Conservation (phyloP, 306 rosid genomes). For the Glycine latifolia region DNA sequence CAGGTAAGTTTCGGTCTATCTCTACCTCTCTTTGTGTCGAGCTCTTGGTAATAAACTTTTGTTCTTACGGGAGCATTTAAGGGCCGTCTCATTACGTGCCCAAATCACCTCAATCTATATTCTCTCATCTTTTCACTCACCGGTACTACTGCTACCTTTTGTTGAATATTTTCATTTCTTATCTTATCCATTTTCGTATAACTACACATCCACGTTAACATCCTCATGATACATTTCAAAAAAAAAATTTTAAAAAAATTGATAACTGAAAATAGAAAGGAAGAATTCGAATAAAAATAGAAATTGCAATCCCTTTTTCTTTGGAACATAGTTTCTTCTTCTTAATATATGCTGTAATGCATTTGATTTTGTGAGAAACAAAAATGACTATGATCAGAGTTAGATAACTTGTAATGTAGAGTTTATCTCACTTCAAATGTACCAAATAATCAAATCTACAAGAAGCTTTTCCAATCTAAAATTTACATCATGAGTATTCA, state of each 20-base stretch:
- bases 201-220: too few relatives aligned
- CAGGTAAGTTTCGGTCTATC: too few relatives aligned
- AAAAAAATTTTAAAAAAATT: constrained; percentile 33
- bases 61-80: too few relatives aligned
- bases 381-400: constrained; percentile 17
- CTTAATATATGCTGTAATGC: constrained; percentile 7
- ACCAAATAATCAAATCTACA: constrained; percentile 8
- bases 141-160: too few relatives aligned
- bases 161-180: too few relatives aligned
- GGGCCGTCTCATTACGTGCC: too few relatives aligned
- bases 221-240: constrained; percentile 32
- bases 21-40: too few relatives aligned
- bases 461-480: too few relatives aligned
- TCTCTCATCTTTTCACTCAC: too few relatives aligned
- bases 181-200: too few relatives aligned
- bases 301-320: constrained; percentile 30
- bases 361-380: constrained; percentile 36
- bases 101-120: too few relatives aligned
- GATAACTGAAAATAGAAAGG: constrained; percentile 36
- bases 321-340: constrained; percentile 14
- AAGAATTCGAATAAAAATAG: constrained; percentile 5
- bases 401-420: background rate
- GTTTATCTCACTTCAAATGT: constrained; percentile 29
- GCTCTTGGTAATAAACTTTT: too few relatives aligned
- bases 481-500: constrained; percentile 32